Percentiles rank a stretch among this genome's conserved stretches.
These are phyloP conservation scores for Microbotryomycetes sp. DNA, from an alignment of 1,284 basidiomycete genomes.

Conservation along the genomic window DNA sequence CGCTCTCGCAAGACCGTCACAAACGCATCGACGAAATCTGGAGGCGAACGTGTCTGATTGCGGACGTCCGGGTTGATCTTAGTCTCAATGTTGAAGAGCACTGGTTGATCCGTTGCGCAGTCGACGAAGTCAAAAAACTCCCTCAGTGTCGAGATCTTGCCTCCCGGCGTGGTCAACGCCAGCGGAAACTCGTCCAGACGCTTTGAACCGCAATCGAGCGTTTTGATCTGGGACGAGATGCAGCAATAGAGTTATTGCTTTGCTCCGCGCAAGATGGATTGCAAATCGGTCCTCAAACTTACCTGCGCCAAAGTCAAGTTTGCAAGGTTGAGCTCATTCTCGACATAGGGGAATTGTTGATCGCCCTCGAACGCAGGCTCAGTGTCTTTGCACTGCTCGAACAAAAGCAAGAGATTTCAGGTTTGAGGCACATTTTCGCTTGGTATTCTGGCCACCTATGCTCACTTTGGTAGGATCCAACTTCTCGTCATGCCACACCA, in stretches of 20 bases:
- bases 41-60: slow-evolving; percentile 55
- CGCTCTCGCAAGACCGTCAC: slow-evolving; percentile 31
- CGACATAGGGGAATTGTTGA: slow-evolving; percentile 49
- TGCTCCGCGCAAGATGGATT: slow-evolving; percentile 3
- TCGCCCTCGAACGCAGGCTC: slow-evolving; percentile 10
- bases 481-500: slow-evolving; percentile 72
- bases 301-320: slow-evolving; percentile 60
- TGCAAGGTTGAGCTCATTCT: slow-evolving; percentile 55
- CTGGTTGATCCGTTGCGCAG: slow-evolving; percentile 47
- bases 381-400: slow-evolving; percentile 22
- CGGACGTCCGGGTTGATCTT: slow-evolving; percentile 59
- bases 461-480: slow-evolving; percentile 52
- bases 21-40: slow-evolving; percentile 56
- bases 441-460: background rate
- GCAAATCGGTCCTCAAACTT: slow-evolving; percentile 10
- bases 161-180: slow-evolving; percentile 54
- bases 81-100: slow-evolving; percentile 71
- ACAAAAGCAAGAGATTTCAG: too few species aligned
- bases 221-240: slow-evolving; percentile 53
- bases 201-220: slow-evolving; percentile 68
- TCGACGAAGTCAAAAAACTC: slow-evolving; percentile 56
- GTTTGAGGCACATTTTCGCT: background rate
- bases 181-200: slow-evolving; percentile 57
- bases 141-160: slow-evolving; percentile 61
- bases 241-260: background rate